Percentiles rank a stretch among this genome's conserved stretches.
These are phyloP conservation scores for Aureobasidium uvarum DNA, from an alignment of 2,329 filamentous ascomycete species.

Conservation along the genomic window DNA sequence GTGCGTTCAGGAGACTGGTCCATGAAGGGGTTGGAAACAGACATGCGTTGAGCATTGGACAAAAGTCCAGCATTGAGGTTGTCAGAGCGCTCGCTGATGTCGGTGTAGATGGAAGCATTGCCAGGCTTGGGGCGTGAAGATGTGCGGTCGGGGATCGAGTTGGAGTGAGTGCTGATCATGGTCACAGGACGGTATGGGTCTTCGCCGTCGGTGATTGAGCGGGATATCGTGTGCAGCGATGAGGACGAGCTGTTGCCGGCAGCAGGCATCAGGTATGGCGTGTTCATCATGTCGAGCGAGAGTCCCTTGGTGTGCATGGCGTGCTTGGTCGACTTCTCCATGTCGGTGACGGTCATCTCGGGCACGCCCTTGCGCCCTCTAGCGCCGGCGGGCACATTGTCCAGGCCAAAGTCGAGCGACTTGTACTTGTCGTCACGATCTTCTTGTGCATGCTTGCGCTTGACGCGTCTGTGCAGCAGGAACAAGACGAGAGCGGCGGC, in stretches of 20 bases:
- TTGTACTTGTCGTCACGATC: conserved; percentile 84
- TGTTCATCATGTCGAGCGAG: conserved; percentile 69
- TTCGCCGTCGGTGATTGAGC: conserved; percentile 69
- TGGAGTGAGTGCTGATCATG: conserved; percentile 54
- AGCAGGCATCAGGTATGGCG: conserved; percentile 91
- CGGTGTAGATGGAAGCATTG: conserved; percentile 53
- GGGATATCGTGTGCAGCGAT: conserved; percentile 81
- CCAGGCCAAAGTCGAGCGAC: conserved; percentile 89
- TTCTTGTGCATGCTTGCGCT: conserved; percentile 69
- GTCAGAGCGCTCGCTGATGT: conserved; percentile 48
- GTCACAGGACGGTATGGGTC: conserved; percentile 76
- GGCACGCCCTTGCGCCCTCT: conserved; percentile 47
- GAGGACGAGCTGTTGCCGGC: conserved; percentile 75
- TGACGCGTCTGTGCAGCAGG: conserved; percentile 75
- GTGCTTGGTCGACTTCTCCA: conserved; percentile 41
- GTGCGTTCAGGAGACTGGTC: conserved; percentile 16
- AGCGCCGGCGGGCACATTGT: conserved; percentile 41
- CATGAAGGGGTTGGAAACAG: conserved; percentile 41
- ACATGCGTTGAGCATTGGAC: conserved; percentile 59
- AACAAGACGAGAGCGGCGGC: conserved; percentile 65
- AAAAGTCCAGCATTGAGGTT: conserved; percentile 54
- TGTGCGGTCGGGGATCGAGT: conserved; percentile 34
- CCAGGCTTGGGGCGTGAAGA: conserved; percentile 36
- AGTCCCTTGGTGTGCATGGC: conserved; percentile 47
- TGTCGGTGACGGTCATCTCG: conserved; percentile 60